phyloP scores from a whole-genome alignment of 2,329 filamentous ascomycete genomes.

The Penicillium freii region DNA sequence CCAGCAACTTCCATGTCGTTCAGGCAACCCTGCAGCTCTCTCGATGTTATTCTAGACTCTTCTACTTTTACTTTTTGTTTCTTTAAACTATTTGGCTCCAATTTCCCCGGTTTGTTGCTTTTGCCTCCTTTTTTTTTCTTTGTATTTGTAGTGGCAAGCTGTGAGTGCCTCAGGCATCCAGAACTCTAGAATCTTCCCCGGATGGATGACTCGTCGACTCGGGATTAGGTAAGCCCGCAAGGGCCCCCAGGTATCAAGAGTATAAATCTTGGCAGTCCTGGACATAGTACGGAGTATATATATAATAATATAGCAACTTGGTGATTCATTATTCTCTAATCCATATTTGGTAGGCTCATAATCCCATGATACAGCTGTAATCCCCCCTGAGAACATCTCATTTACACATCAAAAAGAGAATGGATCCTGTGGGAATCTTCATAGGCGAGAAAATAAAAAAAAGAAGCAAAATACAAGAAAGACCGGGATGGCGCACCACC shows the following conservation, averaged over 20 bases:
- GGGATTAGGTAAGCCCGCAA: not conserved
- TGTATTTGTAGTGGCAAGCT: not conserved
- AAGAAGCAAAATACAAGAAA: slow-evolving; percentile 19
- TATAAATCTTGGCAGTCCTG: not conserved
- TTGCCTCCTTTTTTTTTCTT: not conserved
- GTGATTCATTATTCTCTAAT: not conserved
- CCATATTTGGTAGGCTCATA: not conserved
- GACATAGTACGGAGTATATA: not conserved
- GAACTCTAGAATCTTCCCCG: slow-evolving; percentile 7
- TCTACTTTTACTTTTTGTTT: slow-evolving; percentile 3
- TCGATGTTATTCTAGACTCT: slow-evolving; percentile 19
- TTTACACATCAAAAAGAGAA: slow-evolving; percentile 3
- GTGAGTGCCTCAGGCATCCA: not conserved
- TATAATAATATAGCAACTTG: not conserved
- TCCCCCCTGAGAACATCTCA: not conserved
- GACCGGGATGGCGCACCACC: slow-evolving; percentile 19
- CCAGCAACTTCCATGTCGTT: slow-evolving; percentile 40
- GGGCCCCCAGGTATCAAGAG: not conserved
- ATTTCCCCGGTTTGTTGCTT: not conserved
- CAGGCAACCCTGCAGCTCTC: slow-evolving; percentile 19
- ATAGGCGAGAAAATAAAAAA: not conserved
- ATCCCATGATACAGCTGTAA: slow-evolving; percentile 2
- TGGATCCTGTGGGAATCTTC: not conserved
- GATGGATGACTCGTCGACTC: slow-evolving; percentile 2
- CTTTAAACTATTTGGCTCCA: not conserved